Conservation (phyloP, 169 alveolate species). For the Eimeria tenella region DNA sequence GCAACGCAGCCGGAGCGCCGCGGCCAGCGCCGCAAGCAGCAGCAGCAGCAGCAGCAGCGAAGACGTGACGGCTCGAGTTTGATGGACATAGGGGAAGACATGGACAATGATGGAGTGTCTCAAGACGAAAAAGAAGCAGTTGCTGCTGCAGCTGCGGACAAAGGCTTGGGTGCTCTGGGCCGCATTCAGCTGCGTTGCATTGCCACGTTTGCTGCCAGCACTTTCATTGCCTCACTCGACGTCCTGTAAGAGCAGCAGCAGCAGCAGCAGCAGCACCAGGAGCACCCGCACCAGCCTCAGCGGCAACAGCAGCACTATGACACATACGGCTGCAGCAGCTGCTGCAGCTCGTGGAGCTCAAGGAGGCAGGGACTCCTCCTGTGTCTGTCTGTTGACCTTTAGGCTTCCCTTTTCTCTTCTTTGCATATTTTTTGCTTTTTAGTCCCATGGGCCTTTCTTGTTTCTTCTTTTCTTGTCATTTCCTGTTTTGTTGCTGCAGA, state of each 20-base stretch:
- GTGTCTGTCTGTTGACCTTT: too few species aligned
- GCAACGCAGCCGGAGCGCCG: background rate
- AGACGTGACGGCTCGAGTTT: background rate
- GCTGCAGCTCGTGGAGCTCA: background rate
- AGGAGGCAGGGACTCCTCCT: background rate
- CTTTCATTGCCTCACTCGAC: constrained; percentile 19
- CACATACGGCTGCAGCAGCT: background rate
- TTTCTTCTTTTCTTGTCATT: background rate
- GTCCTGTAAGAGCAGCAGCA: background rate
- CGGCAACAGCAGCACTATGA: background rate
- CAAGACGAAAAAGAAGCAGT: background rate
- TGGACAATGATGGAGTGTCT: background rate
- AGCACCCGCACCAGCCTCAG: too few species aligned
- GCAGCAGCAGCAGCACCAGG: background rate
- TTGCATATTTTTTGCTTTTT: too few species aligned
- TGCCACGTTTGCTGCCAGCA: constrained; percentile 24
- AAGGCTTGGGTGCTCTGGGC: constrained; percentile 4
- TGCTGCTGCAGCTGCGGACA: background rate
- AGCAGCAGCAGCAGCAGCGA: constrained; percentile 51
- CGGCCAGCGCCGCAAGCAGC: constrained; percentile 6
- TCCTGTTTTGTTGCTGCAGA: background rate
- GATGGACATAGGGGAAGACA: background rate
- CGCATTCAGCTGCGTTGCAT: background rate
- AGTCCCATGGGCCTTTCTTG: background rate
- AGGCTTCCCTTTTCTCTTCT: too few species aligned